Conservation (phyloP, 495 filamentous ascomycete genomes). For the Tuber aestivum region DNA sequence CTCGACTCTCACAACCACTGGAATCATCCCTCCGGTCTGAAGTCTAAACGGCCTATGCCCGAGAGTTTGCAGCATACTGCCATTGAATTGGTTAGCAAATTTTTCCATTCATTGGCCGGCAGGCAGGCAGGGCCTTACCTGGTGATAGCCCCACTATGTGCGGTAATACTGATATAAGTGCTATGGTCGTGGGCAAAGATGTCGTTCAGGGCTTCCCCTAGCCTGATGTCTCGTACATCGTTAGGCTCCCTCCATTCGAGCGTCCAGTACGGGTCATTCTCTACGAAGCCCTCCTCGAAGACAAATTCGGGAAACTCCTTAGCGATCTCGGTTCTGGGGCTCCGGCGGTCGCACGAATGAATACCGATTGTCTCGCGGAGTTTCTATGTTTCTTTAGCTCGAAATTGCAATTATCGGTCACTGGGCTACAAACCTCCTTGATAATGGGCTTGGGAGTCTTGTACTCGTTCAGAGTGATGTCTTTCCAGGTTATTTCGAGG, state of each 20-base stretch:
- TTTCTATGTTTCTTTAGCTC: slow-evolving; percentile 39
- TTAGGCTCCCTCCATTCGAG: slow-evolving; percentile 52
- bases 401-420: slow-evolving; percentile 61
- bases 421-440: slow-evolving; percentile 63
- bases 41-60: slow-evolving; percentile 58
- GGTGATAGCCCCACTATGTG: slow-evolving; percentile 47
- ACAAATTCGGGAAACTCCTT: slow-evolving; percentile 53
- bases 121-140: slow-evolving; percentile 19
- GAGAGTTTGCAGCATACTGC: slow-evolving; percentile 45
- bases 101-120: neutral
- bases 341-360: slow-evolving; percentile 74
- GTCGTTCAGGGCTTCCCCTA: slow-evolving; percentile 54
- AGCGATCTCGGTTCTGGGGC: slow-evolving; percentile 54
- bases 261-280: slow-evolving; percentile 59
- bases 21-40: slow-evolving; percentile 63
- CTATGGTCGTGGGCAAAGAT: slow-evolving; percentile 58
- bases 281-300: slow-evolving; percentile 60
- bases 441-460: slow-evolving; percentile 52
- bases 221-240: slow-evolving; percentile 53
- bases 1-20: slow-evolving; percentile 60
- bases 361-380: slow-evolving; percentile 65
- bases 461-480: slow-evolving; percentile 25
- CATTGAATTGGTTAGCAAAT: neutral
- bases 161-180: slow-evolving; percentile 61
- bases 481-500: slow-evolving; percentile 36